Conservation (phyloP, 2,329 filamentous ascomycete genomes). For the Botrytis galanthina region DNA sequence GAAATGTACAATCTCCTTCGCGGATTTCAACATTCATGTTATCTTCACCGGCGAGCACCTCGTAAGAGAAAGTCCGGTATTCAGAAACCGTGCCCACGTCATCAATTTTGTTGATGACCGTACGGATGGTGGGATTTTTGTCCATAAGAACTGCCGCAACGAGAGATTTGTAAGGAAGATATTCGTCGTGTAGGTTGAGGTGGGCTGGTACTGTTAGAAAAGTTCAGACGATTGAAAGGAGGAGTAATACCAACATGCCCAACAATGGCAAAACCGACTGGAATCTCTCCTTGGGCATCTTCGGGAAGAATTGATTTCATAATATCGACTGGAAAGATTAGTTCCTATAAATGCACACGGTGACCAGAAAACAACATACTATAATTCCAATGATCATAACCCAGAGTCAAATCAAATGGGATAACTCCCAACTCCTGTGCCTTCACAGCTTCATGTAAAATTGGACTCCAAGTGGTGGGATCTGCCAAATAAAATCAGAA, state of each 20-base stretch:
- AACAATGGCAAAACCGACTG: conserved; percentile 81
- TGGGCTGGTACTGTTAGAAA: conserved; percentile 58
- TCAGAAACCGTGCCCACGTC: conserved; percentile 81
- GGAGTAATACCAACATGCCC: conserved; percentile 71
- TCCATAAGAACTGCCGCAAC: conserved; percentile 85
- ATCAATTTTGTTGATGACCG: conserved; percentile 94
- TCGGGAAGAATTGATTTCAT: conserved; percentile 78
- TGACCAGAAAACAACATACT: conserved; percentile 48
- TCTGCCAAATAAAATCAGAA: conserved; percentile 44
- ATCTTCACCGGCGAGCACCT: conserved; percentile 78
- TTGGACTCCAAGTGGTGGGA: conserved; percentile 72
- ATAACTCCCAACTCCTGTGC: conserved; percentile 67
- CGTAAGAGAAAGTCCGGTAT: conserved; percentile 90
- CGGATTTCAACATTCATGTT: conserved; percentile 80
- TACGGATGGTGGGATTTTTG: conserved; percentile 79
- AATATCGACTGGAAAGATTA: conserved; percentile 56
- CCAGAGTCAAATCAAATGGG: conserved; percentile 71
- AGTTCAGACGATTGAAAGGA: neutral
- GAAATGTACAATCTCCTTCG: conserved; percentile 82
- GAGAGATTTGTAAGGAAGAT: conserved; percentile 79
- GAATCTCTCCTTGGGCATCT: conserved; percentile 75
- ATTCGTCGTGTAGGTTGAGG: conserved; percentile 81
- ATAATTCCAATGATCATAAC: conserved; percentile 86
- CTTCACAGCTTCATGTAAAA: conserved; percentile 65
- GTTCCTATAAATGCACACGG: neutral